These are phyloP conservation scores for Thinopyrum elongatum DNA, from an alignment of 176 grass and related monocot species.

Conservation along the genomic window DNA sequence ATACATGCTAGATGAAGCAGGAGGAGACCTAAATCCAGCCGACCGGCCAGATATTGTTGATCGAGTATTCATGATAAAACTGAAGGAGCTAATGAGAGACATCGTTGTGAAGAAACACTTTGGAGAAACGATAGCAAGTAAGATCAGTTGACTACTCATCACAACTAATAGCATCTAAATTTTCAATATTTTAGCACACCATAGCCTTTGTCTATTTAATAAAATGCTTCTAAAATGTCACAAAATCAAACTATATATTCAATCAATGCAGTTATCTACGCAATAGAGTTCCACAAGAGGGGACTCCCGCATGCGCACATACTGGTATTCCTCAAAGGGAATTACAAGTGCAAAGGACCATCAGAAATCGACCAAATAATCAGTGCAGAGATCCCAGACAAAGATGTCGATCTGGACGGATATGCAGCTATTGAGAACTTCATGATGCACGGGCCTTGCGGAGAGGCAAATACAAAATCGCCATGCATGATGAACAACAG, in stretches of 20 bases:
- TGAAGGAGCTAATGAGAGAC: background rate
- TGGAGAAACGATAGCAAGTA: background rate
- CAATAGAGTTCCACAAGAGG: background rate
- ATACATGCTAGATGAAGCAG: background rate
- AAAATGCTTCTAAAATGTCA: background rate
- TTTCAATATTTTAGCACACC: too few species aligned
- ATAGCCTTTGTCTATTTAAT: too few species aligned
- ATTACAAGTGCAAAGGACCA: background rate
- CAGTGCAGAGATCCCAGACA: background rate
- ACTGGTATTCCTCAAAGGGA: background rate
- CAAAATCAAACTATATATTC: background rate
- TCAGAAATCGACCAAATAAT: background rate
- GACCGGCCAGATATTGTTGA: too few species aligned
- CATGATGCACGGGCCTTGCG: slow-evolving; percentile 20
- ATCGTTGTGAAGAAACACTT: background rate
- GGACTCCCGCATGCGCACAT: background rate
- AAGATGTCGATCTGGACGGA: background rate
- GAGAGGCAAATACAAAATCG: background rate
- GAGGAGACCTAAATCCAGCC: too few species aligned
- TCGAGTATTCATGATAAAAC: too few species aligned
- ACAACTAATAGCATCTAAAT: background rate
- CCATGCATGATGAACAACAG: slow-evolving; percentile 2
- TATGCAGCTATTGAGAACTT: background rate
- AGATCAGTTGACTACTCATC: background rate
- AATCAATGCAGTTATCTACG: background rate